Evolutionary conservation across 2,329 filamentous ascomycete species (phyloP).

Genomic region (Clarireedia monteithiana): DNA sequence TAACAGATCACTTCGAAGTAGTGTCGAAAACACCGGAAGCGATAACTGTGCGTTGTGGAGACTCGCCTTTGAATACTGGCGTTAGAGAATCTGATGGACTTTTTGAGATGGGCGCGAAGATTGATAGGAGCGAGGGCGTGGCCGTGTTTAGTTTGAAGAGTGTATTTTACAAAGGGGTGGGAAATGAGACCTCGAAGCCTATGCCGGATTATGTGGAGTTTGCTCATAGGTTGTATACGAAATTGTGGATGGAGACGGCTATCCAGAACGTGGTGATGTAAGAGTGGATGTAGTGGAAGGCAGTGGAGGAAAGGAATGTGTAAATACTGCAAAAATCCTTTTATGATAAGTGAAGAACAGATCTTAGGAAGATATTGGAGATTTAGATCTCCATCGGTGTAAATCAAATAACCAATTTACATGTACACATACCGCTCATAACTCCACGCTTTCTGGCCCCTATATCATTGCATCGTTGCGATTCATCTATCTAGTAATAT

Average conservation of each 20-base stretch:
- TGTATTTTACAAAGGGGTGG: constrained; percentile 49
- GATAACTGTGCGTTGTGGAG: constrained; percentile 59
- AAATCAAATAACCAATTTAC: no score
- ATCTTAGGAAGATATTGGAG: no score
- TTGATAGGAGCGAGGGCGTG: constrained; percentile 53
- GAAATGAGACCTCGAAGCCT: constrained; percentile 33
- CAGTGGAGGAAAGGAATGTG: not conserved
- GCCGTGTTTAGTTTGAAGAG: constrained; percentile 59
- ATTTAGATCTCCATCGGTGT: no score
- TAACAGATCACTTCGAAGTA: constrained; percentile 68
- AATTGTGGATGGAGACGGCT: constrained; percentile 48
- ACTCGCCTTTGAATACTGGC: constrained; percentile 49
- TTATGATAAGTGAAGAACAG: no score
- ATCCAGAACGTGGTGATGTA: constrained; percentile 19
- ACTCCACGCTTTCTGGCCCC: no score
- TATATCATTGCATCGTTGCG: no score
- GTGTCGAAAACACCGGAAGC: constrained; percentile 52
- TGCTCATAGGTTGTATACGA: constrained; percentile 47
- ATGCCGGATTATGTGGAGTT: constrained; percentile 41
- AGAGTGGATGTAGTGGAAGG: not conserved
- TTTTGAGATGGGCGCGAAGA: constrained; percentile 54
- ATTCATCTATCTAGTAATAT: no score
- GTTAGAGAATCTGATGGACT: constrained; percentile 55
- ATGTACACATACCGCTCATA: no score
- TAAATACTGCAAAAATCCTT: not conserved